These are phyloP conservation scores for Apiospora malaysiana DNA, from an alignment of 2,329 filamentous ascomycete species.

Conservation along the genomic window DNA sequence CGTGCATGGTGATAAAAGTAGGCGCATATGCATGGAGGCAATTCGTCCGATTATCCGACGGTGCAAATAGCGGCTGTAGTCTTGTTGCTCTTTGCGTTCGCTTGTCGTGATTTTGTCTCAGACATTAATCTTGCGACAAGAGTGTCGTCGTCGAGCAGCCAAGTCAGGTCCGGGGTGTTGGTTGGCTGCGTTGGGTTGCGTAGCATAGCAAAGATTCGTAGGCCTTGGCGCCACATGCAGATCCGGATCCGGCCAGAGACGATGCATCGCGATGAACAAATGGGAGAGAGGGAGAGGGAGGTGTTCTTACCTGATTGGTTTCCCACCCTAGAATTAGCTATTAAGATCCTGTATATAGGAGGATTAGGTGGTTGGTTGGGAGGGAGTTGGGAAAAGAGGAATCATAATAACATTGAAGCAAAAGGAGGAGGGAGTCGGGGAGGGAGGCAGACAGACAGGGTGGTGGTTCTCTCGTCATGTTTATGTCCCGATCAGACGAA, in stretches of 20 bases:
- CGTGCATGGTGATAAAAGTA: background rate
- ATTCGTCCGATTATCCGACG: constrained; percentile 1
- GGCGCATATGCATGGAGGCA: background rate
- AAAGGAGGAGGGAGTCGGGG: background rate
- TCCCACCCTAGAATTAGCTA: constrained; percentile 5
- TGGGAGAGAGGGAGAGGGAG: background rate
- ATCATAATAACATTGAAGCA: background rate
- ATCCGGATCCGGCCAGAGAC: background rate
- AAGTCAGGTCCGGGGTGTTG: background rate
- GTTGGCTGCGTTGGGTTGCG: background rate
- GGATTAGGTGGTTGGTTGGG: background rate
- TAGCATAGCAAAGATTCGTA: background rate
- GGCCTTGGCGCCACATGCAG: constrained; percentile 3
- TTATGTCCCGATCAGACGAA: constrained; percentile 11
- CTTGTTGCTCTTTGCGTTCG: background rate
- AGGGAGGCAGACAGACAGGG: background rate
- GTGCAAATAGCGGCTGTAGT: background rate
- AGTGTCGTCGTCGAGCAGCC: background rate
- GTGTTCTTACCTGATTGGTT: background rate
- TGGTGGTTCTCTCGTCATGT: constrained; percentile 8
- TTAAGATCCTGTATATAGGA: constrained; percentile 13
- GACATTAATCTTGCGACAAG: constrained; percentile 1
- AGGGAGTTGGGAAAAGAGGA: background rate
- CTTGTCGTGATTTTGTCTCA: constrained; percentile 1
- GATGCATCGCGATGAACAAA: background rate